Conservation (phyloP, 768 basidiomycete species). For the Dioszegia hungarica region DNA sequence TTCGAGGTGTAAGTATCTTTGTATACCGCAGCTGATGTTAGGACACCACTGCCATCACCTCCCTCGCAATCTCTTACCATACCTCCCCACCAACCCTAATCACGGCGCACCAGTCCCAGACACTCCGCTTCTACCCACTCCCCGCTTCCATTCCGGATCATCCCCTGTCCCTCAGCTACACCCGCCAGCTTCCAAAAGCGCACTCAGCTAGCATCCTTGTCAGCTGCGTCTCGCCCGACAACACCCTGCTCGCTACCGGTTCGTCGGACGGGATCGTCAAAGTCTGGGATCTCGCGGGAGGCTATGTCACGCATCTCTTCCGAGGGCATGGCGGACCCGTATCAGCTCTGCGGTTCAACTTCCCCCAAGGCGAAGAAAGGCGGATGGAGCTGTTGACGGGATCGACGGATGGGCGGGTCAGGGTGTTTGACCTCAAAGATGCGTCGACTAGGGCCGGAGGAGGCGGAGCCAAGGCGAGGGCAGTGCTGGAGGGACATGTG, state of each 20-base stretch:
- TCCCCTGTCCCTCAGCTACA: conserved; percentile 57
- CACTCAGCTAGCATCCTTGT: conserved; percentile 94
- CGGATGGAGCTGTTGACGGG: conserved; percentile 81
- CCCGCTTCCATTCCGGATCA: conserved; percentile 52
- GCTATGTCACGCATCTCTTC: conserved; percentile 89
- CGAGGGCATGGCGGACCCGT: conserved; percentile 97
- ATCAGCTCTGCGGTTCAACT: conserved; percentile 80
- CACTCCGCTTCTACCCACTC: conserved; percentile 77
- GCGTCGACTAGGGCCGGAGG: conserved; percentile 14
- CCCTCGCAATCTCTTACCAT: conserved; percentile 70
- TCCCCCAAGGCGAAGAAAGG: conserved; percentile 53
- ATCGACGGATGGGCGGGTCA: conserved; percentile 82
- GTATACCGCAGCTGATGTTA: conserved; percentile 44
- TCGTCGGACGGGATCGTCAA: conserved; percentile 95
- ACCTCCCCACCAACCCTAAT: conserved; percentile 59
- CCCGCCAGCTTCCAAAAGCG: conserved; percentile 71
- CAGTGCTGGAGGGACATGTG: conserved; percentile 89
- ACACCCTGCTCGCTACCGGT: conserved; percentile 87
- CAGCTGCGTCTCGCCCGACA: conserved; percentile 66
- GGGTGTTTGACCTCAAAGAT: conserved; percentile 82
- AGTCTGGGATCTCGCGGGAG: conserved; percentile 85
- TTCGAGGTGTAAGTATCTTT: conserved; percentile 65
- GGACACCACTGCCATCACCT: conserved; percentile 80
- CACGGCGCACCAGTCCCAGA: conserved; percentile 73
- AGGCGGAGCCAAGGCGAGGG: conserved; percentile 60